These are phyloP conservation scores for Exsudoporus frostii DNA, from an alignment of 768 basidiomycete species.

Conservation along the genomic window DNA sequence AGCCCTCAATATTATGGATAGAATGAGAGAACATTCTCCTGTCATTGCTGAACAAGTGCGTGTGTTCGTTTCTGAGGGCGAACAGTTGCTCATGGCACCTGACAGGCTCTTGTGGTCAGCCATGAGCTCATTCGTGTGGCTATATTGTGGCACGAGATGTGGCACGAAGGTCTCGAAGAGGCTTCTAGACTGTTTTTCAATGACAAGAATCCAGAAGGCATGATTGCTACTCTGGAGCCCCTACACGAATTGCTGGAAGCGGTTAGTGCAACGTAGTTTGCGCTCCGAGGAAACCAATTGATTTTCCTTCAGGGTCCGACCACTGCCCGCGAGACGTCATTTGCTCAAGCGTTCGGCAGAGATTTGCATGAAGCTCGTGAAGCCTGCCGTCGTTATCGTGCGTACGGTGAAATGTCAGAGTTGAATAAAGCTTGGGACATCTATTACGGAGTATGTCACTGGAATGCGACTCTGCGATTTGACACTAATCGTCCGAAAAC, in stretches of 20 bases:
- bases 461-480: background rate
- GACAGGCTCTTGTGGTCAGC: conserved; percentile 80
- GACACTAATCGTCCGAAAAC: background rate
- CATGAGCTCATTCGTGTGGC: conserved; percentile 95
- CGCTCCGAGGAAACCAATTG: background rate
- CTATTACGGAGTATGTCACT: conserved; percentile 75
- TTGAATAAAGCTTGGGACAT: conserved; percentile 99
- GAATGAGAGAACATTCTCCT: conserved; percentile 90
- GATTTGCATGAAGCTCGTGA: conserved; percentile 92
- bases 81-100: background rate
- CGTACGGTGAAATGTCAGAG: conserved; percentile 83
- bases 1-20: conserved; percentile 83
- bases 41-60: conserved; percentile 80
- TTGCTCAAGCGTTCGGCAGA: conserved; percentile 89
- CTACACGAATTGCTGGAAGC: conserved; percentile 90
- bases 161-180: conserved; percentile 98
- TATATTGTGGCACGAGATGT: conserved; percentile 97
- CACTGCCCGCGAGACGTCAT: conserved; percentile 92
- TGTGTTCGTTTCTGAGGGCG: background rate
- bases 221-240: conserved; percentile 92
- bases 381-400: conserved; percentile 81
- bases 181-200: conserved; percentile 96
- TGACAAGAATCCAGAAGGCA: conserved; percentile 94
- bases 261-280: conserved; percentile 39
- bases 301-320: conserved; percentile 68